Evolutionary conservation across 352 stramenopile genomes (phyloP).

Genomic region (Pythium sukuiense): DNA sequence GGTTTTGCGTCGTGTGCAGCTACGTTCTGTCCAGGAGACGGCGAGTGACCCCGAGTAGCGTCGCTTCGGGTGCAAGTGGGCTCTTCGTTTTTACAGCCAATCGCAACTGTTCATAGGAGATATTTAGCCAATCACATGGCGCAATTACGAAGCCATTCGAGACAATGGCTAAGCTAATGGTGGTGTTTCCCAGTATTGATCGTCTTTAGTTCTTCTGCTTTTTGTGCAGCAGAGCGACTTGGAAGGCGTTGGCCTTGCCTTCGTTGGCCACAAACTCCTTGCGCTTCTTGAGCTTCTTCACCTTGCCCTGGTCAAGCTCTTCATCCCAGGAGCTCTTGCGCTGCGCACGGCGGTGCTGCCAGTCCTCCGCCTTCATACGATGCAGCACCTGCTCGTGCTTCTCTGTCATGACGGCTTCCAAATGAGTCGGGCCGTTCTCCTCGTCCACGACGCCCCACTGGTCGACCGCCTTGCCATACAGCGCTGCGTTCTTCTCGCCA

Average conservation of each 20-base stretch:
- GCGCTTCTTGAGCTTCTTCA: constrained; percentile 85
- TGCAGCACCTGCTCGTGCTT: constrained; percentile 73
- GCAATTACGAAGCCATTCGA: neutral
- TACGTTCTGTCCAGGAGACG: neutral
- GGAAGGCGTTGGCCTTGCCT: constrained; percentile 71
- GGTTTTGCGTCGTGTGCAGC: neutral
- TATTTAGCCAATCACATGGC: neutral
- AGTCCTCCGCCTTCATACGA: constrained; percentile 76
- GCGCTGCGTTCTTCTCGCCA: constrained; percentile 55
- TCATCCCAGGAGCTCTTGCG: constrained; percentile 81
- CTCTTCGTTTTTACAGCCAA: neutral
- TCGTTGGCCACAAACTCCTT: constrained; percentile 83
- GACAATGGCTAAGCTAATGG: neutral
- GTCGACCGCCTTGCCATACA: constrained; percentile 68
- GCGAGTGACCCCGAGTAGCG: neutral
- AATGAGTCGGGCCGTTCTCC: constrained; percentile 13
- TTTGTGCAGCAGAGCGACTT: constrained; percentile 56
- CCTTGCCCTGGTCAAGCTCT: constrained; percentile 66
- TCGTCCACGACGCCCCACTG: constrained; percentile 55
- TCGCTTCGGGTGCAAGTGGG: neutral
- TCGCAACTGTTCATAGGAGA: neutral
- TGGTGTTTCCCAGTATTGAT: neutral
- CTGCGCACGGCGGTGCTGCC: constrained; percentile 60
- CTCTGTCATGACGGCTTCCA: constrained; percentile 40
- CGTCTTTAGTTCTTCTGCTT: constrained; percentile 37